Conservation (phyloP, 1,284 basidiomycete species). For the Apiotrichum montevideense region DNA sequence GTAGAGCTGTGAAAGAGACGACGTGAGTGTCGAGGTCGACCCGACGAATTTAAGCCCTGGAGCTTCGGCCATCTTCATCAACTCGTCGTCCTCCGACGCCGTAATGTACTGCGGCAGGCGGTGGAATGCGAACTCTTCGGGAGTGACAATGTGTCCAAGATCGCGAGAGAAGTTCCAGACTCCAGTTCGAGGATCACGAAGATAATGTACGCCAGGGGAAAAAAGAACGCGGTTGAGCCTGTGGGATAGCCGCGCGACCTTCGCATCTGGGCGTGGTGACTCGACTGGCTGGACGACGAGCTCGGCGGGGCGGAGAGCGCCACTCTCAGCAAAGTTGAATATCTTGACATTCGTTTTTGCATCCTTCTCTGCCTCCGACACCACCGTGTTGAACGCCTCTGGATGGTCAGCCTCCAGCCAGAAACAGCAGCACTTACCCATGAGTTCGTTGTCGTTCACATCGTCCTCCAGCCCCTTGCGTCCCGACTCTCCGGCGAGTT, state of each 20-base stretch:
- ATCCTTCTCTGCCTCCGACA: neutral
- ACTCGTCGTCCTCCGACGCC: constrained; percentile 74
- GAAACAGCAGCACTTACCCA: neutral
- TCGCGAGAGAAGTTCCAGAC: constrained; percentile 79
- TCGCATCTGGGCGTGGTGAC: constrained; percentile 40
- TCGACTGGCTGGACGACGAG: constrained; percentile 29
- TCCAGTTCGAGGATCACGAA: constrained; percentile 76
- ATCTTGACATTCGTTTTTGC: no score
- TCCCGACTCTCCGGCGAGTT: no score
- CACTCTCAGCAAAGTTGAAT: neutral
- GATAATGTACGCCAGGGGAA: constrained; percentile 87
- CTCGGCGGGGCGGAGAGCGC: neutral
- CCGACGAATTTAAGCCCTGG: constrained; percentile 61
- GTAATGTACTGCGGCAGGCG: constrained; percentile 69
- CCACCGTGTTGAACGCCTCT: neutral
- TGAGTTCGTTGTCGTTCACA: neutral
- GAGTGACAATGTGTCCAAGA: constrained; percentile 64
- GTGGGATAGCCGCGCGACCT: constrained; percentile 65
- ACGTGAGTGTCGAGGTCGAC: constrained; percentile 86
- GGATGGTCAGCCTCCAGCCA: neutral
- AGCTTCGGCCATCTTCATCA: constrained; percentile 59
- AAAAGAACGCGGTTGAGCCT: constrained; percentile 76
- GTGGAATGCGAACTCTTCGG: constrained; percentile 86
- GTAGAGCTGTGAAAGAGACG: constrained; percentile 80
- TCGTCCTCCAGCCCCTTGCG: neutral